Evolutionary conservation across 805 yeast species (phyloP).

Genomic region (Candida chauliodis): DNA sequence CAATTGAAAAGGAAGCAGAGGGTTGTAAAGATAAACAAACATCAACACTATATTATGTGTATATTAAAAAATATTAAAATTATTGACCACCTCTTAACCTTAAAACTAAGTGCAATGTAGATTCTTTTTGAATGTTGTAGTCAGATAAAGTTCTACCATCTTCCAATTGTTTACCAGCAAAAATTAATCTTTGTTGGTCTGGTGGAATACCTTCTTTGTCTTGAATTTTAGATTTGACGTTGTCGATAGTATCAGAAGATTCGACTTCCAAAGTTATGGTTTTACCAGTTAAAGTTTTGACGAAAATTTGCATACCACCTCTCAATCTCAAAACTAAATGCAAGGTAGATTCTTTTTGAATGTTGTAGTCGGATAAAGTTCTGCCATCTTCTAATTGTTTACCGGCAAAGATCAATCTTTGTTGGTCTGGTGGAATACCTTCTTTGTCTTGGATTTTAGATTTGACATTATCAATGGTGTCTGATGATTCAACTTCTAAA

Average conservation of each 20-base stretch:
- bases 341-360: constrained; percentile 97
- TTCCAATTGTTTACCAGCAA: constrained; percentile 99
- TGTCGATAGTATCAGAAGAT: no score
- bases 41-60: neutral
- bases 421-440: constrained; percentile 99
- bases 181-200: constrained; percentile 93
- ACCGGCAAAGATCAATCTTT: constrained; percentile 97
- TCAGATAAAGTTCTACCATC: constrained; percentile 99
- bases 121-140: no score
- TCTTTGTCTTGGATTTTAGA: constrained; percentile 98
- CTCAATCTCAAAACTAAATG: constrained; percentile 95
- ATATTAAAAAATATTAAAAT: constrained; percentile 26
- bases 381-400: constrained; percentile 99
- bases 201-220: no score
- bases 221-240: no score
- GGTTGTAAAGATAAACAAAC: no score
- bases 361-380: constrained; percentile 98
- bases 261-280: constrained; percentile 90
- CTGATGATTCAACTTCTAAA: constrained; percentile 95
- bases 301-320: constrained; percentile 60
- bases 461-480: constrained; percentile 97
- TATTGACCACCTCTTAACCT: constrained; percentile 96
- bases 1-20: no score
- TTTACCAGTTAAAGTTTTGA: constrained; percentile 43
- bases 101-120: constrained; percentile 89